Conservation (phyloP, 2,329 filamentous ascomycete genomes). For the Xenoacremonium recifei region DNA sequence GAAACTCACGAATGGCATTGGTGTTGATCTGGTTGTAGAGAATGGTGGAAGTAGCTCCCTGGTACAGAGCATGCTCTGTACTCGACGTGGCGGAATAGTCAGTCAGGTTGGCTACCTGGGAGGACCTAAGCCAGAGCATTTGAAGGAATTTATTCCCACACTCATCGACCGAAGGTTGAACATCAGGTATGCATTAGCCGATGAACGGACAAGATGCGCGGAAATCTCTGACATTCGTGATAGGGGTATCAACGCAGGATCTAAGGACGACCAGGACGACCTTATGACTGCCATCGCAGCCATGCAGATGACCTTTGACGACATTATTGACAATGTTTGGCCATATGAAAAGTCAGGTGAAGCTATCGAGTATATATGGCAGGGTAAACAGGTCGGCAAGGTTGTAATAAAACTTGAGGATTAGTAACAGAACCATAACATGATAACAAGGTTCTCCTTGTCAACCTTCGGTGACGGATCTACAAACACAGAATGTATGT, state of each 20-base stretch:
- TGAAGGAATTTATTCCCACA: slow-evolving; percentile 33
- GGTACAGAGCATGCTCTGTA: slow-evolving; percentile 37
- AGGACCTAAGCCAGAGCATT: slow-evolving; percentile 24
- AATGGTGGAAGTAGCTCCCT: slow-evolving; percentile 37
- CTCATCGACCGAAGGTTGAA: slow-evolving; percentile 37
- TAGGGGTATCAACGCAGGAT: slow-evolving; percentile 40
- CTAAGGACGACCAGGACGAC: slow-evolving; percentile 39
- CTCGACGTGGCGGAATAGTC: slow-evolving; percentile 38
- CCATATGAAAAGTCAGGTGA: slow-evolving; percentile 39
- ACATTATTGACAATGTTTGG: slow-evolving; percentile 37
- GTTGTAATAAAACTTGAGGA: slow-evolving; percentile 25
- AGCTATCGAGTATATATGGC: slow-evolving; percentile 39
- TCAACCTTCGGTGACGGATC: too few relatives aligned
- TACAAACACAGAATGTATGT: too few relatives aligned
- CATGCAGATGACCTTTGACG: slow-evolving; percentile 34
- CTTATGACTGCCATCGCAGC: slow-evolving; percentile 33
- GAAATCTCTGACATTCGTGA: slow-evolving; percentile 1
- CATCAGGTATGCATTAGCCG: slow-evolving; percentile 20
- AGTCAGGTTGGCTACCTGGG: slow-evolving; percentile 43
- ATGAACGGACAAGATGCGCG: background rate
- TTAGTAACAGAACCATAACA: too few relatives aligned
- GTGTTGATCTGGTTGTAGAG: slow-evolving; percentile 50
- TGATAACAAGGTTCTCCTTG: too few relatives aligned
- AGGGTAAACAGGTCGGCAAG: slow-evolving; percentile 43
- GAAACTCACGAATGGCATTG: slow-evolving; percentile 38